These are phyloP conservation scores for Malus hybrid DNA, from an alignment of 331 rosid genomes.

Conservation along the genomic window DNA sequence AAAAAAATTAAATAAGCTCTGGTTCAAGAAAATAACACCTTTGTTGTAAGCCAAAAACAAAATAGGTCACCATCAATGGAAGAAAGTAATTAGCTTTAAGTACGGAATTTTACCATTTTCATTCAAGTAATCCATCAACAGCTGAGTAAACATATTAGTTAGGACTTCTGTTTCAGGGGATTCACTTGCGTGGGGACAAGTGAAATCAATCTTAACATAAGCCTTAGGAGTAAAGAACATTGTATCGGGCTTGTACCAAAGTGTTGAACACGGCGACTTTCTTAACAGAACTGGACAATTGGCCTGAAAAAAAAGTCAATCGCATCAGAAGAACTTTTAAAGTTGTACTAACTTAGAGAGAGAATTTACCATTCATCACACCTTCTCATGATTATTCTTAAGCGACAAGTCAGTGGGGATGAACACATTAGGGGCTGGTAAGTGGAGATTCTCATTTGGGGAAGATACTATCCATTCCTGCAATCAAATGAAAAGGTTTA, in stretches of 20 bases:
- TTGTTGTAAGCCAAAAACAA: not conserved
- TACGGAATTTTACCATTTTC: slow-evolving; percentile 59
- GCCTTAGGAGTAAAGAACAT: slow-evolving; percentile 82
- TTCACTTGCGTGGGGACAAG: slow-evolving; percentile 71
- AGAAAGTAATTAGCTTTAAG: not conserved
- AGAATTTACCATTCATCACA: slow-evolving; percentile 14
- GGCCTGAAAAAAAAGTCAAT: slow-evolving; percentile 47
- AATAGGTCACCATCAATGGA: not conserved
- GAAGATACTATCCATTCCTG: slow-evolving; percentile 76
- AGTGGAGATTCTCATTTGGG: slow-evolving; percentile 63
- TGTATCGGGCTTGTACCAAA: slow-evolving; percentile 90
- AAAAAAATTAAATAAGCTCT: slow-evolving; percentile 1
- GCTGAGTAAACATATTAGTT: slow-evolving; percentile 53
- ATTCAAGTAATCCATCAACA: slow-evolving; percentile 91
- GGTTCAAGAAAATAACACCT: not conserved
- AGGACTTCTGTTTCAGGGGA: slow-evolving; percentile 82
- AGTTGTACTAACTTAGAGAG: not conserved
- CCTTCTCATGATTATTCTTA: slow-evolving; percentile 53
- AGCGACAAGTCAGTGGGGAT: slow-evolving; percentile 83
- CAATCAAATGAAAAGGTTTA: slow-evolving; percentile 14
- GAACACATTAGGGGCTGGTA: slow-evolving; percentile 71
- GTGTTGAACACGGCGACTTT: slow-evolving; percentile 58
- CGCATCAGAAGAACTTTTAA: slow-evolving; percentile 12
- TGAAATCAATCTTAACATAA: slow-evolving; percentile 66
- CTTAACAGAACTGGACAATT: slow-evolving; percentile 63